These are phyloP conservation scores for Alternaria triticimaculans DNA, from an alignment of 2,329 filamentous ascomycete species.

Conservation along the genomic window DNA sequence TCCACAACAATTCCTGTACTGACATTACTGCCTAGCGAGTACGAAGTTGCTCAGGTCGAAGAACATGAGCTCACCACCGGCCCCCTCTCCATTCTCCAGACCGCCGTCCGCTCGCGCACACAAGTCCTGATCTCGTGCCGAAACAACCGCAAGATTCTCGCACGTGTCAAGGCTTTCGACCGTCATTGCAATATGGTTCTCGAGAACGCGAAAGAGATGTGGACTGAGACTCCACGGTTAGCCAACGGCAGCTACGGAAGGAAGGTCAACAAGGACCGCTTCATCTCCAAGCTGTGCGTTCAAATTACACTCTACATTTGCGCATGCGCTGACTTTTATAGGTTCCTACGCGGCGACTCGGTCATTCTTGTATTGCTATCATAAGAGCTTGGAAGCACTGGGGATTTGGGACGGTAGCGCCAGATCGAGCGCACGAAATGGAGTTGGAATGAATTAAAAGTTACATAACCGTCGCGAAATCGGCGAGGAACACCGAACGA, in stretches of 20 bases:
- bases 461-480: constrained; percentile 40
- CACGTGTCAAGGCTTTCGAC: constrained; percentile 97
- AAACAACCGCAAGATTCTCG: constrained; percentile 97
- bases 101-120: constrained; percentile 89
- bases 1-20: constrained; percentile 16
- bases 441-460: constrained; percentile 42
- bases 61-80: constrained; percentile 81
- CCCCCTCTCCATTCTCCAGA: constrained; percentile 92
- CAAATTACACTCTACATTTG: background rate
- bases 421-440: constrained; percentile 18
- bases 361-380: constrained; percentile 87
- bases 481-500: constrained; percentile 31
- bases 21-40: constrained; percentile 67
- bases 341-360: constrained; percentile 85
- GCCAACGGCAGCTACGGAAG: constrained; percentile 86
- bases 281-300: constrained; percentile 94
- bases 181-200: constrained; percentile 99
- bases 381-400: constrained; percentile 51
- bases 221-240: constrained; percentile 89
- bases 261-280: constrained; percentile 95
- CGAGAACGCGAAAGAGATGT: constrained; percentile 99
- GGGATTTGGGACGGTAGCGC: constrained; percentile 10
- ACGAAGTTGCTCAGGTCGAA: constrained; percentile 83
- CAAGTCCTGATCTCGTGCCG: constrained; percentile 97
- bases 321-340: constrained; percentile 47